These are phyloP conservation scores for Neurospora sp. DNA, from an alignment of 2,329 filamentous ascomycete species.

Conservation along the genomic window DNA sequence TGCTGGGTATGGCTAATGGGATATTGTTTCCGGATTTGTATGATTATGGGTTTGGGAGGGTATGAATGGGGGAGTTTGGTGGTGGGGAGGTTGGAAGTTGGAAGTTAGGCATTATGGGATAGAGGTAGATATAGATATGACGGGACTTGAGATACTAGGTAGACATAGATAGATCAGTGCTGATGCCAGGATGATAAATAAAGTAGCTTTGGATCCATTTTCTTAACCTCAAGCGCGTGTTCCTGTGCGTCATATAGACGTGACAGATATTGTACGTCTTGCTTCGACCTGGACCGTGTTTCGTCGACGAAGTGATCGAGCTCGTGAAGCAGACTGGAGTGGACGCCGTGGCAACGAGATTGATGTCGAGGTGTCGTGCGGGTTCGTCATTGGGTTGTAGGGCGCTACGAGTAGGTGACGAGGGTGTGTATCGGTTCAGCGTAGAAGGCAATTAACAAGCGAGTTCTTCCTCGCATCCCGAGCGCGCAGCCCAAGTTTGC, in stretches of 20 bases:
- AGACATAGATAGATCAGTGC: no score
- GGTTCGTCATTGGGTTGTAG: background rate
- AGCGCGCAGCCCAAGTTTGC: background rate
- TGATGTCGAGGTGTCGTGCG: background rate
- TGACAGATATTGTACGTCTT: no score
- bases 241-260: background rate
- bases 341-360: background rate
- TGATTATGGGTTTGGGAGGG: constrained; percentile 11
- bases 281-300: background rate
- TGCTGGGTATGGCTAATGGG: constrained; percentile 28
- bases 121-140: no score
- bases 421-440: background rate
- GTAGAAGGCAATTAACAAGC: background rate
- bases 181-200: no score
- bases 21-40: constrained; percentile 32
- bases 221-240: background rate
- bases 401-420: background rate
- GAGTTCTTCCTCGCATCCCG: background rate
- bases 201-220: background rate
- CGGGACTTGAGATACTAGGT: no score
- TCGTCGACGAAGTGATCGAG: background rate
- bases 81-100: no score
- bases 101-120: no score
- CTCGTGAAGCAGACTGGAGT: background rate
- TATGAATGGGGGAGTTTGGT: background rate